Conservation (phyloP, 1,284 basidiomycete species). For the Golubevia sp. region DNA sequence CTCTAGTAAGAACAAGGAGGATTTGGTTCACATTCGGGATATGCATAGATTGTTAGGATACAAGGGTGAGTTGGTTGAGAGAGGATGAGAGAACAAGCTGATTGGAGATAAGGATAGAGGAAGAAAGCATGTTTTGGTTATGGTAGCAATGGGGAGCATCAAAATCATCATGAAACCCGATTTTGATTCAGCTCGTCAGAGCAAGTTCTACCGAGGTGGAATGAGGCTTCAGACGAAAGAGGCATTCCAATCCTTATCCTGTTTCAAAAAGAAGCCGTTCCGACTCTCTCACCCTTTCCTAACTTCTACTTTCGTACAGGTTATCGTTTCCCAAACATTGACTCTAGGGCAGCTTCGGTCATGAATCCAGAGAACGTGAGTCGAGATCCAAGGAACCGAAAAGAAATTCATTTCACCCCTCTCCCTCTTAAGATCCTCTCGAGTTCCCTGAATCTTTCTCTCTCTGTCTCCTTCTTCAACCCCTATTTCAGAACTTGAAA, state of each 20-base stretch:
- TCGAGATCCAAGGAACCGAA: too few species aligned
- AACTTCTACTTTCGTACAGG: too few species aligned
- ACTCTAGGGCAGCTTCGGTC: conserved; percentile 43
- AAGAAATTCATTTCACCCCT: too few species aligned
- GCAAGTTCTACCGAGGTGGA: too few species aligned
- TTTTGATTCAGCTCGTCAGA: too few species aligned
- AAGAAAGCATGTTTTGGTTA: neutral
- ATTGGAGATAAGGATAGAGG: conserved; percentile 2
- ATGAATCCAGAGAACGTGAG: conserved; percentile 43
- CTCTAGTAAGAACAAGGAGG: conserved; percentile 91
- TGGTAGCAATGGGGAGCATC: neutral
- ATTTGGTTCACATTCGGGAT: conserved; percentile 94
- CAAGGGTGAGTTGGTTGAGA: conserved; percentile 69
- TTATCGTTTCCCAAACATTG: conserved; percentile 55
- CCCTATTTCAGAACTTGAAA: conserved; percentile 74
- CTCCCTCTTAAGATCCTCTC: too few species aligned
- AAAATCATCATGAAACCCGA: too few species aligned
- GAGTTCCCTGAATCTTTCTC: neutral
- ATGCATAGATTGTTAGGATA: conserved; percentile 95
- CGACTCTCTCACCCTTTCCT: too few species aligned
- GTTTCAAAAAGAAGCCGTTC: too few species aligned
- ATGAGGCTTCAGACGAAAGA: too few species aligned
- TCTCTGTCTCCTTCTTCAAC: neutral
- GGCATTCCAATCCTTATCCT: too few species aligned
- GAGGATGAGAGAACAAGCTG: neutral